These are phyloP conservation scores for Pseudocercospora eumusae DNA, from an alignment of 2,329 filamentous ascomycete genomes.

Conservation along the genomic window DNA sequence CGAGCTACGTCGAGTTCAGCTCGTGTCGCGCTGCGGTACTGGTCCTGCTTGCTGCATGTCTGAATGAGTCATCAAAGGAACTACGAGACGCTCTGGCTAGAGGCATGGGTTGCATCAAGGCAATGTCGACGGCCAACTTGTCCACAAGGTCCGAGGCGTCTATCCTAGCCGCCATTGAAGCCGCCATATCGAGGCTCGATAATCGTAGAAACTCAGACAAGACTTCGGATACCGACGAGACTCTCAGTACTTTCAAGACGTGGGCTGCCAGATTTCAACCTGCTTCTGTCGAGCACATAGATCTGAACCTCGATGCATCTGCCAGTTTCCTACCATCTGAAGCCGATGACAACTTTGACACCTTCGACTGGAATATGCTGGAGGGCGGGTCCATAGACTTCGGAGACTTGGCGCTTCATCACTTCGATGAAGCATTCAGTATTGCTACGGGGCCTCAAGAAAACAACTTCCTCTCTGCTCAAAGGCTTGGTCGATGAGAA, in stretches of 20 bases:
- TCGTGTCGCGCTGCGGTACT: conserved; percentile 42
- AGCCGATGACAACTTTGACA: conserved; percentile 13
- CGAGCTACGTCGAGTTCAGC: conserved; percentile 43
- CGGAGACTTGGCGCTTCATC: conserved; percentile 18
- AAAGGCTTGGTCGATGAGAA: neutral
- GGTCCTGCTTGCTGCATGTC: conserved; percentile 41
- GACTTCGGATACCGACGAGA: conserved; percentile 14
- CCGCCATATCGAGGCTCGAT: conserved; percentile 21
- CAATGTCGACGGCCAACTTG: conserved; percentile 39
- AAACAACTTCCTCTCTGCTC: neutral
- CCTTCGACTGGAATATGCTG: conserved; percentile 22
- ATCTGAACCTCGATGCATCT: neutral
- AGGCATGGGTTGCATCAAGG: conserved; percentile 38
- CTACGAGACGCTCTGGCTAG: conserved; percentile 30
- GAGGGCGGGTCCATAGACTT: conserved; percentile 22
- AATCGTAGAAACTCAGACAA: conserved; percentile 7
- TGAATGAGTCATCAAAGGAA: conserved; percentile 33
- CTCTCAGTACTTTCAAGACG: conserved; percentile 22
- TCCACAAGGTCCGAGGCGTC: conserved; percentile 40
- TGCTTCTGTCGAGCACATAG: neutral
- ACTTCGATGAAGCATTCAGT: conserved; percentile 25
- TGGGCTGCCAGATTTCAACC: conserved; percentile 20
- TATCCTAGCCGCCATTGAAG: conserved; percentile 39
- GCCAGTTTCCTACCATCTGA: neutral
- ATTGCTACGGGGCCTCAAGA: conserved; percentile 18